Evolutionary conservation across 73 alveolate species (phyloP).

Genomic region (Diophrys appendiculata): DNA sequence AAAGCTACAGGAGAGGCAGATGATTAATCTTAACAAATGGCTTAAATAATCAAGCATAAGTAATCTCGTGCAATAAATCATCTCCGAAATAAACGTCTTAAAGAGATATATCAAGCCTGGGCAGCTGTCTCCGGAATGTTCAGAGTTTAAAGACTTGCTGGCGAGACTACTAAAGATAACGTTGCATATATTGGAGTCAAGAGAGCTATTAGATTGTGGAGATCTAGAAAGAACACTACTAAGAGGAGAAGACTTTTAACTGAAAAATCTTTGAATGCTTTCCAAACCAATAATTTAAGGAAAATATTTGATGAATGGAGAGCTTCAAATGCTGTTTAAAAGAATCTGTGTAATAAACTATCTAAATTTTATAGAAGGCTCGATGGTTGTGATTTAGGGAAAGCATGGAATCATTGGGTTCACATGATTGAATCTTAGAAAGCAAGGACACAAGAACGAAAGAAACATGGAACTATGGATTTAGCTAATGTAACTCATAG

Average conservation of each 20-base stretch:
- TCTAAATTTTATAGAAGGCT: slow-evolving; percentile 29
- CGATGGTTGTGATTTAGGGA: slow-evolving; percentile 19
- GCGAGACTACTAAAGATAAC: slow-evolving; percentile 7
- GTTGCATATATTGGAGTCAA: slow-evolving; percentile 14
- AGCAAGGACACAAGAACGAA: slow-evolving; percentile 53
- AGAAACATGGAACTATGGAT: slow-evolving; percentile 43
- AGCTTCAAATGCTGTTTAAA: slow-evolving; percentile 8
- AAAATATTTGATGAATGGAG: slow-evolving; percentile 16
- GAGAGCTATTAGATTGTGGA: slow-evolving; percentile 39
- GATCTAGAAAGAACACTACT: slow-evolving; percentile 30
- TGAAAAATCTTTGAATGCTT: slow-evolving; percentile 6
- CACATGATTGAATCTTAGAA: slow-evolving; percentile 20
- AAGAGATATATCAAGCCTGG: slow-evolving; percentile 38
- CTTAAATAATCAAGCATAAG: slow-evolving; percentile 14
- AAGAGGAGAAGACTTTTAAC: slow-evolving; percentile 29
- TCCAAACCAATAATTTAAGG: background rate
- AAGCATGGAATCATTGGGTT: slow-evolving; percentile 23
- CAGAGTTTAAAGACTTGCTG: slow-evolving; percentile 23
- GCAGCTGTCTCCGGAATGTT: slow-evolving; percentile 16
- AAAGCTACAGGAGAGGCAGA: background rate
- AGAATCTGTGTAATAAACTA: slow-evolving; percentile 32
- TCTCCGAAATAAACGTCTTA: slow-evolving; percentile 6
- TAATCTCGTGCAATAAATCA: slow-evolving; percentile 15
- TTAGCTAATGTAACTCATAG: slow-evolving; percentile 17
- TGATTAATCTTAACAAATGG: background rate